Evolutionary conservation across 2,329 filamentous ascomycete species (phyloP), one percentile per base, ranked within the genome.

Genomic region (Chaetothyriales sp.): DNA sequence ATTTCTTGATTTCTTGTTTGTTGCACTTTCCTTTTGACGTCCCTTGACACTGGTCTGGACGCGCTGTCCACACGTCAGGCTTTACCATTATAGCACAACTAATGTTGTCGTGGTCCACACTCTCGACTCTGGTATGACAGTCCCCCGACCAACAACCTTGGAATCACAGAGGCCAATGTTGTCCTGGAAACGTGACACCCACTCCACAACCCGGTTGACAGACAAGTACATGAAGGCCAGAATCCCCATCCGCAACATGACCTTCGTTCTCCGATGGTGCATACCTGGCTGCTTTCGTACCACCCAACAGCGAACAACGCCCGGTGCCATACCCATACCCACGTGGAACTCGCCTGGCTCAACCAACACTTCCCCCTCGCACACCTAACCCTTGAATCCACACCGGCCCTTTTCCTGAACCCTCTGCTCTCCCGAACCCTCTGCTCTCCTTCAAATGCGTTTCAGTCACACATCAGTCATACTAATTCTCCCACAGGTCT

Each of bases 401-500:
- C 33, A 15, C 33, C 10, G 15, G 13, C 5, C 33, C 4, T 13
- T 15, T 15, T 40, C 10, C 13, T 15, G 33, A 40, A 40, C 5
- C 33, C 33, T 4, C 13, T 40, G 33, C 33, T 15, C 15, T 15
- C 5, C n/a, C n/a, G n/a, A n/a, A n/a, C 33, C 33, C 15, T 40
- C 10, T 40, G 4, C 4, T 40, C 47, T 40, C 29, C 9, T 20
- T 51, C 48, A 15, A 19, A 59, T 59, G 55, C 49, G 44, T 22
- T 46, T 43, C 18, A 40, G 5, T 49, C 52, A 49, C 45, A 40
- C 33, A 46, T 44, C 50, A 49, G 28, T 53, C 48, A 50, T 57
- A 40, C 57, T 59, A 52, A 59, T 52, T 33, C 10, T 57, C 15
- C 51, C 52, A 47, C 57, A 59, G 57, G 55, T 50, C 50, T 52